Evolutionary conservation across 352 stramenopile species (phyloP).

Genomic region (Phytopythium helicoides): DNA sequence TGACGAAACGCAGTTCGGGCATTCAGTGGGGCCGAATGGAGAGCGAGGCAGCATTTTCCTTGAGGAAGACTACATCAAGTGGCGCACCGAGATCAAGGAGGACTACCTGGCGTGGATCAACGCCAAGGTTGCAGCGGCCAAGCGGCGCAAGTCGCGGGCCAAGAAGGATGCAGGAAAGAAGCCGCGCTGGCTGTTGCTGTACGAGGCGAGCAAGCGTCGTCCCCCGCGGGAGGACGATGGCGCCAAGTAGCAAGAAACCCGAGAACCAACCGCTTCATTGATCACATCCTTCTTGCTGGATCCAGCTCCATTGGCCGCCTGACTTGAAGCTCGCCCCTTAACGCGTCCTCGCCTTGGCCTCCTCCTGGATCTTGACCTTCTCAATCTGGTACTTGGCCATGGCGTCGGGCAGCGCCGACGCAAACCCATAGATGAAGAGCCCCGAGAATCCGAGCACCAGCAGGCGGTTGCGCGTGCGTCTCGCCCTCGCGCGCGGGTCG

Average conservation of each 20-base stretch:
- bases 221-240: slow-evolving; percentile 10
- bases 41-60: slow-evolving; percentile 40
- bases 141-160: slow-evolving; percentile 31
- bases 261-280: no score
- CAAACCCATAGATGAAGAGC: slow-evolving; percentile 77
- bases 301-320: no score
- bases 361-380: slow-evolving; percentile 50
- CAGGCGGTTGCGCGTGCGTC: slow-evolving; percentile 51
- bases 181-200: slow-evolving; percentile 65
- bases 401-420: slow-evolving; percentile 50
- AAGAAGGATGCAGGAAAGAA: slow-evolving; percentile 64
- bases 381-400: slow-evolving; percentile 72
- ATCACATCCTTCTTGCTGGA: no score
- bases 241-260: slow-evolving; percentile 12
- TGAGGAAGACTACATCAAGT: slow-evolving; percentile 59
- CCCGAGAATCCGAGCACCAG: slow-evolving; percentile 58
- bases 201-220: slow-evolving; percentile 53
- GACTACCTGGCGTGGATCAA: slow-evolving; percentile 74
- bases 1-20: not conserved
- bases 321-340: no score
- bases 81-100: slow-evolving; percentile 70
- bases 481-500: slow-evolving; percentile 40
- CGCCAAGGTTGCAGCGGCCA: slow-evolving; percentile 53
- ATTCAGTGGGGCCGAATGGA: not conserved
- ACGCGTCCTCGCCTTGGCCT: slow-evolving; percentile 44